Evolutionary conservation across 495 filamentous ascomycete species (phyloP), one percentile per base, ranked within the genome.

Genomic region (Talaromyces liani): DNA sequence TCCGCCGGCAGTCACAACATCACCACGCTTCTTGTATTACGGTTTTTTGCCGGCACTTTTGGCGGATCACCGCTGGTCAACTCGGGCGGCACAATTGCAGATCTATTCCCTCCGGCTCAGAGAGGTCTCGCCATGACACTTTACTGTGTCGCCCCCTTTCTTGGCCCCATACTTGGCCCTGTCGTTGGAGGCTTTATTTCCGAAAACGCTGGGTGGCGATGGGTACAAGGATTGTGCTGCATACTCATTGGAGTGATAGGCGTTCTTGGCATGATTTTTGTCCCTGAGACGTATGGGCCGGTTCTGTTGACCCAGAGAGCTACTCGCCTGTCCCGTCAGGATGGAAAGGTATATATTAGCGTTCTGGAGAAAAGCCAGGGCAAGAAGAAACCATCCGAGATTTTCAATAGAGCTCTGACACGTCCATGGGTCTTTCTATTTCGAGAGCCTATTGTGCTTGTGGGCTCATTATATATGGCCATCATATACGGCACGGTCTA

Each of bases 241-340:
- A 76, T 62, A 18, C 65, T 88, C 33, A 67, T 83, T 41, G 80
- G 76, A 27, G 65, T 82, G 61, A 77, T 85, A 47, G 45, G 60
- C 76, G 65, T 87, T 49, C 63, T 86, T 36, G 85, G 89, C 67
- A 81, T 81, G 31, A 85, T 88, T 72, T 86, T 85, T 31, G 82
- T 89, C 1, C 85, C 85, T 34, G 87, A 89, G 68, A 90, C 87
- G 0, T 90, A 90, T 67, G 81, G 85, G 0, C 87, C 87, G 2
- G 86, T 82, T 3, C 81, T 90, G 60, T 80, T 90, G n/a, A 77
- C 75, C 2, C 64, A 72, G 12, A 77, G 85, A 14, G 87, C 87
- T 10, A 78, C 74, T 64, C 85, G 84, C 64, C 71, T 89, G 16
- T 74, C 85, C 22, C 73, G 82, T 59, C 60, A 77, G 34, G 87